Conservation (phyloP, 176 grass and related monocot genomes). For the Carex parvula region DNA sequence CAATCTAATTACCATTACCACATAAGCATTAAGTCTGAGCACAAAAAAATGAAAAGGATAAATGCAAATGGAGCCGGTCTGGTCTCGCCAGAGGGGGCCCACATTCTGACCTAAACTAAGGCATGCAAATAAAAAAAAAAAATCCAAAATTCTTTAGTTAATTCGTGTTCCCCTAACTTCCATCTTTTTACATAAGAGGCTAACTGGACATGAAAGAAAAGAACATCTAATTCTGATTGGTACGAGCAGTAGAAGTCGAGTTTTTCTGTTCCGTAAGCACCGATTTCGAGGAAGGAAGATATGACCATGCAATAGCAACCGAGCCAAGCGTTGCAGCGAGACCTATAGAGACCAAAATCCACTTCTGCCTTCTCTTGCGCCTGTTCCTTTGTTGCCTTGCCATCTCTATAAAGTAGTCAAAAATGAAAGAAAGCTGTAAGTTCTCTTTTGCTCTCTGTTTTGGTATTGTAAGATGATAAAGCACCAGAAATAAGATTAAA, state of each 20-base stretch:
- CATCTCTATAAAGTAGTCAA: constrained; percentile 49
- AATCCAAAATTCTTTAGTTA: not conserved
- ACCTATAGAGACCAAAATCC: constrained; percentile 90
- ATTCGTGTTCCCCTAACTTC: constrained; percentile 13
- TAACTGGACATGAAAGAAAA: constrained; percentile 31
- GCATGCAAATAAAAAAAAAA: constrained; percentile 8
- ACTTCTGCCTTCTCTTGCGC: constrained; percentile 77
- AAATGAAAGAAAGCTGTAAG: not conserved
- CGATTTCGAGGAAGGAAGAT: constrained; percentile 44
- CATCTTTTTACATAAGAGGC: constrained; percentile 46
- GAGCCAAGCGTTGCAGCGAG: constrained; percentile 61
- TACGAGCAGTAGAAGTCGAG: not conserved
- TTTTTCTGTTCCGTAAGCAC: constrained; percentile 24
- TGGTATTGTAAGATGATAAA: not conserved
- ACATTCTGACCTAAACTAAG: not conserved
- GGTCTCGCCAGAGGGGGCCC: not conserved
- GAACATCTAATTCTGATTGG: constrained; percentile 4
- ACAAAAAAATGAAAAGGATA: constrained; percentile 1
- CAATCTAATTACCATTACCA: not conserved
- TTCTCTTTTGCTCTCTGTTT: not conserved
- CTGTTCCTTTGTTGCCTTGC: constrained; percentile 60
- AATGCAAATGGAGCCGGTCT: not conserved
- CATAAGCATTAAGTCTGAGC: not conserved
- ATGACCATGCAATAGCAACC: constrained; percentile 77
- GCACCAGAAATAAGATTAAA: not conserved